Conservation (phyloP, 768 basidiomycete genomes). For the Russula sp. region DNA sequence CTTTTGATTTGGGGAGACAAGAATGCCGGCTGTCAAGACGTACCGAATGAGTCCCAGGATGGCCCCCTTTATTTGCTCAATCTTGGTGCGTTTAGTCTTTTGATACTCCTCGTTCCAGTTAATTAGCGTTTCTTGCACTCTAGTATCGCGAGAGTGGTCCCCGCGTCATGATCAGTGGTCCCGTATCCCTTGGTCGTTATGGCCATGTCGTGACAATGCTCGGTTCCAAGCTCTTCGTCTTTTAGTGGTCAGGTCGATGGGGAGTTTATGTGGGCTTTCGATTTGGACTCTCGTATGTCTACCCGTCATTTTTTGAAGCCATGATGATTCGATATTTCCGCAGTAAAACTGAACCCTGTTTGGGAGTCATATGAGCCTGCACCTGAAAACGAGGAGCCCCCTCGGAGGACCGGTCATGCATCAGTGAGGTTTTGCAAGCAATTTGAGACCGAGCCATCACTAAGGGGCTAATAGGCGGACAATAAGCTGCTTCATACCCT, state of each 20-base stretch:
- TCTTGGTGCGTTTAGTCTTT: constrained; percentile 53
- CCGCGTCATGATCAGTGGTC: constrained; percentile 66
- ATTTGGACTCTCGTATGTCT: constrained; percentile 82
- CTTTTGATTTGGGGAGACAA: constrained; percentile 98
- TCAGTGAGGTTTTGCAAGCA: too few species aligned
- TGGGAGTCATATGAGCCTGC: constrained; percentile 78
- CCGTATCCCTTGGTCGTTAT: constrained; percentile 80
- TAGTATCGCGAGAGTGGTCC: constrained; percentile 97
- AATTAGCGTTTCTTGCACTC: not conserved
- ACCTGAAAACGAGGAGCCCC: constrained; percentile 51
- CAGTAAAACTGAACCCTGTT: constrained; percentile 70
- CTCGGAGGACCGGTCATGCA: constrained; percentile 85
- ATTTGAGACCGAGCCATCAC: too few species aligned
- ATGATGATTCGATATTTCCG: constrained; percentile 1
- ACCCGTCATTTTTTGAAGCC: constrained; percentile 1
- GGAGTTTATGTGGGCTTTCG: constrained; percentile 90
- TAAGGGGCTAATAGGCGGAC: too few species aligned
- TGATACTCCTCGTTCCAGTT: not conserved
- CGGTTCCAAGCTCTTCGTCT: constrained; percentile 84
- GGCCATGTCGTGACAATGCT: constrained; percentile 93
- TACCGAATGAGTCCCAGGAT: constrained; percentile 69
- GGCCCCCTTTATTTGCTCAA: constrained; percentile 91
- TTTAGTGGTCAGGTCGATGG: constrained; percentile 96
- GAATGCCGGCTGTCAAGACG: constrained; percentile 58
- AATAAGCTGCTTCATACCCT: too few species aligned